phyloP scores from a whole-genome alignment of 257 asterid genomes.

The Nicotiana tabacum region DNA sequence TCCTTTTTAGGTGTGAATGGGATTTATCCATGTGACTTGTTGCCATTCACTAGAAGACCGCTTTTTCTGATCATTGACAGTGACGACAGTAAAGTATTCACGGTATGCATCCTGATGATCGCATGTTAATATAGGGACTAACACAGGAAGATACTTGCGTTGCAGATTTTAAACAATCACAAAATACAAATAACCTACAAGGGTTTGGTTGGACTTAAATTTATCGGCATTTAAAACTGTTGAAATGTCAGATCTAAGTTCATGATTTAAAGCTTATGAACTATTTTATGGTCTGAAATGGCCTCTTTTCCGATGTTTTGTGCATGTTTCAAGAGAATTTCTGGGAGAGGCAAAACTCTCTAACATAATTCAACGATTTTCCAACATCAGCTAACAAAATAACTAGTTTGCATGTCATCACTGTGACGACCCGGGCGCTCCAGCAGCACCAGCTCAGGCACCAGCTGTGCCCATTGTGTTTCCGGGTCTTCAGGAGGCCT shows the following conservation, averaged over 20 bases:
- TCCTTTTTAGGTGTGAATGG: constrained; percentile 63
- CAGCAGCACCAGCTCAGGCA: no score
- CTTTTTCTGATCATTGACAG: constrained; percentile 85
- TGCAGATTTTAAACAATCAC: background rate
- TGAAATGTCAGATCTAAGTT: background rate
- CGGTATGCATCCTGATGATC: constrained; percentile 40
- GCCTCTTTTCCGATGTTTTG: background rate
- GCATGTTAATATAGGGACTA: background rate
- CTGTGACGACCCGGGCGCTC: no score
- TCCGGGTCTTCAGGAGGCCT: no score
- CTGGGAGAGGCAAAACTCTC: background rate
- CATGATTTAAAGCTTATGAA: background rate
- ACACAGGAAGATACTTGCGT: background rate
- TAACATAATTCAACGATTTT: background rate
- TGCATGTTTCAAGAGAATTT: background rate
- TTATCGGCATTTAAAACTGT: background rate
- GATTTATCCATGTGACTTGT: constrained; percentile 79
- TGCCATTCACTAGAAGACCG: constrained; percentile 96
- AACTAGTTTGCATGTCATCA: background rate
- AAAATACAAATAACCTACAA: background rate
- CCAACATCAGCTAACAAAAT: background rate
- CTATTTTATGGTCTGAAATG: background rate
- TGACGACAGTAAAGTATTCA: constrained; percentile 73
- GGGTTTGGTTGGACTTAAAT: background rate
- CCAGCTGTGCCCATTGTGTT: no score